phyloP scores from a whole-genome alignment of 176 grass and related monocot species.

The Dendrocalamus sinicus region DNA sequence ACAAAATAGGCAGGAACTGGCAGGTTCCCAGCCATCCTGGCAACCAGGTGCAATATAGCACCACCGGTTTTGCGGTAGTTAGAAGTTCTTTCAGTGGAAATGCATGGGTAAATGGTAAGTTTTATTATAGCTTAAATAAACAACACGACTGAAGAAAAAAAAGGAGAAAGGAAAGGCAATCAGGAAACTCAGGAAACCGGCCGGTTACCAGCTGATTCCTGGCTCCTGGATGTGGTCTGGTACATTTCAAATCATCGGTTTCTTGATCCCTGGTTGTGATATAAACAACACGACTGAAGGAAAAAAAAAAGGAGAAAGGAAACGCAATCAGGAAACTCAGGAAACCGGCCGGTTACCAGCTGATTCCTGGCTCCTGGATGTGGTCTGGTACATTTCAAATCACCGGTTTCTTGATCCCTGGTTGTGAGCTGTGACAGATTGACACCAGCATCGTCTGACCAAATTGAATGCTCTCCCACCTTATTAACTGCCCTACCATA shows the following conservation, averaged over 20 bases:
- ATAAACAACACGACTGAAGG: neutral
- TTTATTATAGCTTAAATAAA: neutral
- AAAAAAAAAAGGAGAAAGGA: neutral
- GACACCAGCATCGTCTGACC: neutral
- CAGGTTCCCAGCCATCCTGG: neutral
- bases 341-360: neutral
- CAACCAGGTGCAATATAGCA: neutral
- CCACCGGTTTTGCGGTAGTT: neutral
- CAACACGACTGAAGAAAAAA: neutral
- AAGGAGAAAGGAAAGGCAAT: neutral
- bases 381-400: constrained; percentile 3
- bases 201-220: neutral
- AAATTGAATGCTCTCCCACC: constrained; percentile 1
- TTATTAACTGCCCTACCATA: neutral
- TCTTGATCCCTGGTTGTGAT: neutral
- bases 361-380: neutral
- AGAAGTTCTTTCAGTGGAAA: neutral
- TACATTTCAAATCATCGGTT: neutral
- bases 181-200: neutral
- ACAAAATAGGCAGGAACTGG: neutral
- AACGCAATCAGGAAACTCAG: neutral
- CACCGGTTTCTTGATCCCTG: neutral
- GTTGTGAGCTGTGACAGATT: constrained; percentile 1
- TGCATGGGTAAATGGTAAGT: neutral
- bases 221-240: neutral